Evolutionary conservation across 2,329 filamentous ascomycete genomes (phyloP).

Genomic region (Paramyrothecium roridum): DNA sequence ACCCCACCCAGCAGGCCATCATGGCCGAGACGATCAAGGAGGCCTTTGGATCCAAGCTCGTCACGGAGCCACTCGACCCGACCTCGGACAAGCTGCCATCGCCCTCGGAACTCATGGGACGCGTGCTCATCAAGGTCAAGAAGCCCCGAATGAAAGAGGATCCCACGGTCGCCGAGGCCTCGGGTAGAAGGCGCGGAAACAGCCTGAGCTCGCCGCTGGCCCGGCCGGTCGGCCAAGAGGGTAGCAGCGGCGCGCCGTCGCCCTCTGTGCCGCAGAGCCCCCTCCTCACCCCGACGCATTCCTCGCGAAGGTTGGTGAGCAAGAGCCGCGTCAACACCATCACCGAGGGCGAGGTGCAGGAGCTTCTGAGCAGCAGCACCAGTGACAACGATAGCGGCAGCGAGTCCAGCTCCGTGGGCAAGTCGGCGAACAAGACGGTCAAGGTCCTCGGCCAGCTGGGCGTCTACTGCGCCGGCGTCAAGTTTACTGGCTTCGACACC

Average conservation of each 20-base stretch:
- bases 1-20: slow-evolving; percentile 71
- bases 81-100: slow-evolving; percentile 71
- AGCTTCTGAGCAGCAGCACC: slow-evolving; percentile 56
- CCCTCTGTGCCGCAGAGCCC: slow-evolving; percentile 54
- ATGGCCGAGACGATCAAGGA: slow-evolving; percentile 91
- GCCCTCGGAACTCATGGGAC: slow-evolving; percentile 78
- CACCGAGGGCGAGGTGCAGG: slow-evolving; percentile 53
- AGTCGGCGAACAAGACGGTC: slow-evolving; percentile 79
- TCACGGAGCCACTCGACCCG: slow-evolving; percentile 71
- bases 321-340: slow-evolving; percentile 57
- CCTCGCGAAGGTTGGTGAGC: slow-evolving; percentile 42
- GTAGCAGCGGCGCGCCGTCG: slow-evolving; percentile 42
- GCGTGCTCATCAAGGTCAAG: slow-evolving; percentile 93
- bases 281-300: slow-evolving; percentile 48
- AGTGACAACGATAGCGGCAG: slow-evolving; percentile 77
- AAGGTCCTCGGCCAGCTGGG: slow-evolving; percentile 81
- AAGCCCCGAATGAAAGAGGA: slow-evolving; percentile 55
- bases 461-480: slow-evolving; percentile 71
- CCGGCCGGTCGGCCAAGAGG: slow-evolving; percentile 60
- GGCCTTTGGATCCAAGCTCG: slow-evolving; percentile 75
- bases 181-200: slow-evolving; percentile 53
- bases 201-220: slow-evolving; percentile 69
- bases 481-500: slow-evolving; percentile 77
- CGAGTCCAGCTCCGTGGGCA: slow-evolving; percentile 53
- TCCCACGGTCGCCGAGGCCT: slow-evolving; percentile 22